Evolutionary conservation across 495 filamentous ascomycete species (phyloP).

Genomic region (Hypomontagnella submonticulosa): DNA sequence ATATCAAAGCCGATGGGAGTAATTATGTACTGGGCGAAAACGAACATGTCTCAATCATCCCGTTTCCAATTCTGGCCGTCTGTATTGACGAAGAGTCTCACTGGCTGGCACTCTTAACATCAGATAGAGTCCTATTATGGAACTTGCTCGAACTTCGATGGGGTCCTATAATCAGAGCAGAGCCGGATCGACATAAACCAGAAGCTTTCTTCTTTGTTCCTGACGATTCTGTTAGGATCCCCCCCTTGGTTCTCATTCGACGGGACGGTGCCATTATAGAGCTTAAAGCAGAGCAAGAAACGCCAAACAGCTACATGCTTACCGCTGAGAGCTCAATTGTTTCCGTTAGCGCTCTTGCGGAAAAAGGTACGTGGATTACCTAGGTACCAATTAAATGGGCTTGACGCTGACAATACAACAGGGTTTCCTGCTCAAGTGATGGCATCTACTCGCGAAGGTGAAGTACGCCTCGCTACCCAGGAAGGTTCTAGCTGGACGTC

Average conservation of each 20-base stretch:
- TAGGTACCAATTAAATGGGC: background rate
- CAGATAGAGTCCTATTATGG: slow-evolving; percentile 66
- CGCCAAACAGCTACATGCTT: slow-evolving; percentile 51
- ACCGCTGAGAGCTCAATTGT: slow-evolving; percentile 57
- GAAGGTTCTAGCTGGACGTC: slow-evolving; percentile 52
- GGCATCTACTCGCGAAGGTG: slow-evolving; percentile 47
- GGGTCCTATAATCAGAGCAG: slow-evolving; percentile 57
- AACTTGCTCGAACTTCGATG: slow-evolving; percentile 63
- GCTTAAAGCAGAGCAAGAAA: slow-evolving; percentile 50
- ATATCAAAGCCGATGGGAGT: slow-evolving; percentile 57
- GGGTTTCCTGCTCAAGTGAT: slow-evolving; percentile 48
- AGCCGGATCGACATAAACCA: slow-evolving; percentile 63
- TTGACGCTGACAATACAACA: slow-evolving; percentile 33
- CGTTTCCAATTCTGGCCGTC: slow-evolving; percentile 68
- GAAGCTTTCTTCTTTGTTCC: slow-evolving; percentile 67
- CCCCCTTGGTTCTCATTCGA: slow-evolving; percentile 65
- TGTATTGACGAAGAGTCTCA: slow-evolving; percentile 68
- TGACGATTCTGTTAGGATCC: slow-evolving; percentile 45
- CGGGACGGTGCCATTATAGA: slow-evolving; percentile 68
- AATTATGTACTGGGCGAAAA: slow-evolving; percentile 54
- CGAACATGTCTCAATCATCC: slow-evolving; percentile 48
- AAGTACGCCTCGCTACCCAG: slow-evolving; percentile 57
- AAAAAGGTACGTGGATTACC: slow-evolving; percentile 49
- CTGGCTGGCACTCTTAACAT: slow-evolving; percentile 72
- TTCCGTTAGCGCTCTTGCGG: slow-evolving; percentile 55